A percentile compares a stretch with the other conserved stretches of the same genome.
Conservation (phyloP, 2,329 filamentous ascomycete genomes). For the Fonsecaea nubica region DNA sequence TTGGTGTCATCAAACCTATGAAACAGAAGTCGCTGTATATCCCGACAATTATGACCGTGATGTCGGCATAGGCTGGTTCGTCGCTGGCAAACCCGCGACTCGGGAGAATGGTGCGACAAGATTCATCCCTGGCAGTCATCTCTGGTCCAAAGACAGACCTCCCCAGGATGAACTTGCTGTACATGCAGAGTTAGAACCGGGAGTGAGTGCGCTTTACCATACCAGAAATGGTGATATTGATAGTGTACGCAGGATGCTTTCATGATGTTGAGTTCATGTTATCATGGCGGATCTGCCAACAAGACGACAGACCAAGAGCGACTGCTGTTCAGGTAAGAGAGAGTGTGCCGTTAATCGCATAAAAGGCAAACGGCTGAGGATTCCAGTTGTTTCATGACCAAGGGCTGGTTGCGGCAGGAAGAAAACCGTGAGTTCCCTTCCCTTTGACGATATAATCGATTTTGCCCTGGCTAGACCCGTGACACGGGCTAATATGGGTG, state of each 20-base stretch:
- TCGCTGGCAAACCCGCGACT: constrained; percentile 39
- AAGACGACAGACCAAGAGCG: constrained; percentile 40
- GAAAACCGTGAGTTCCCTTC: constrained; percentile 22
- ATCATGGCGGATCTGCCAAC: constrained; percentile 46
- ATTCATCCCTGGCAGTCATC: constrained; percentile 43
- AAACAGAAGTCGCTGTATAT: constrained; percentile 25
- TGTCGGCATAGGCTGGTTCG: constrained; percentile 39
- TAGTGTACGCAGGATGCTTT: constrained; percentile 42
- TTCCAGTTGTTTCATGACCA: constrained; percentile 38
- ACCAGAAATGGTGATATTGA: background rate
- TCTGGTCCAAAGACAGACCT: constrained; percentile 37
- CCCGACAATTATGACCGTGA: constrained; percentile 35
- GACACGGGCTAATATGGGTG: constrained; percentile 21
- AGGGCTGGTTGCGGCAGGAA: constrained; percentile 39
- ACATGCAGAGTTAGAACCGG: constrained; percentile 45
- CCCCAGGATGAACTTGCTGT: constrained; percentile 31
- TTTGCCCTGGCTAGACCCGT: background rate
- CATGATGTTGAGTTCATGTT: constrained; percentile 47
- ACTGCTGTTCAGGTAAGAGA: constrained; percentile 35
- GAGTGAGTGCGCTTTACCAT: constrained; percentile 28
- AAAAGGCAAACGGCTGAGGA: background rate
- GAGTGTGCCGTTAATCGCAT: background rate
- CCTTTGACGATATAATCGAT: background rate
- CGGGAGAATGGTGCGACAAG: constrained; percentile 44
- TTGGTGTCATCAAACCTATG: constrained; percentile 46